Conservation (phyloP, 495 filamentous ascomycete species). For the Penicillium malachiteum region DNA sequence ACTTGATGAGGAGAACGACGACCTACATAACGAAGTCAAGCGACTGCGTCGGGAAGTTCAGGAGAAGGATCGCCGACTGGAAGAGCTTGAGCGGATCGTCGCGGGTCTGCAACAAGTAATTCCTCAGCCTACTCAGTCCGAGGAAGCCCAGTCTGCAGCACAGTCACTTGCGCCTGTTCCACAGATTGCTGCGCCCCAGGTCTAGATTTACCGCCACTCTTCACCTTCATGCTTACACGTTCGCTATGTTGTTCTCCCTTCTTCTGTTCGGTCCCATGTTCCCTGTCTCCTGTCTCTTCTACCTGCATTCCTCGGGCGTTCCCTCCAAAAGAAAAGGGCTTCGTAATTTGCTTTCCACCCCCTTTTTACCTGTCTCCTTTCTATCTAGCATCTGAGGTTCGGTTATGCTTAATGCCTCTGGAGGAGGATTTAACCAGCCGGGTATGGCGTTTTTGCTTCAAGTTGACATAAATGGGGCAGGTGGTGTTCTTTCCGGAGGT, state of each 20-base stretch:
- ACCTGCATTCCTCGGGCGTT: conserved; percentile 2
- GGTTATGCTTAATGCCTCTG: conserved; percentile 14
- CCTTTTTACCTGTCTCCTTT: background rate
- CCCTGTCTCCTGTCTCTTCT: background rate
- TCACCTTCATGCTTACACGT: background rate
- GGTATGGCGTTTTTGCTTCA: conserved; percentile 27
- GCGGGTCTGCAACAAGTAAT: conserved; percentile 43
- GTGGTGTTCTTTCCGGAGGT: conserved; percentile 27
- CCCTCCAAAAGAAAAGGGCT: background rate
- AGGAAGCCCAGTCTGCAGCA: conserved; percentile 15
- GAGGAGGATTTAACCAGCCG: conserved; percentile 2
- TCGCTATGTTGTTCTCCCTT: background rate
- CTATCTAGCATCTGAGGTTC: conserved; percentile 1
- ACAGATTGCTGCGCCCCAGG: conserved; percentile 18
- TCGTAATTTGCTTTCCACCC: background rate
- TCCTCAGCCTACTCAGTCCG: conserved; percentile 28
- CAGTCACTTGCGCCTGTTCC: conserved; percentile 17
- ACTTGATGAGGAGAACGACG: conserved; percentile 41
- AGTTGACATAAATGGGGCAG: conserved; percentile 11
- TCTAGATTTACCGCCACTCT: conserved; percentile 7
- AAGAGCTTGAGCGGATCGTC: conserved; percentile 48
- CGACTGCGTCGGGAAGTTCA: conserved; percentile 55
- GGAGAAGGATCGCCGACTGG: conserved; percentile 48
- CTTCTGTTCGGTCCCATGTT: background rate
- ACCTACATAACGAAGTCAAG: conserved; percentile 58